A percentile compares a stretch with the other conserved stretches of the same genome.
Conservation (phyloP, 1,284 basidiomycete genomes). For the Apiotrichum sp. region DNA sequence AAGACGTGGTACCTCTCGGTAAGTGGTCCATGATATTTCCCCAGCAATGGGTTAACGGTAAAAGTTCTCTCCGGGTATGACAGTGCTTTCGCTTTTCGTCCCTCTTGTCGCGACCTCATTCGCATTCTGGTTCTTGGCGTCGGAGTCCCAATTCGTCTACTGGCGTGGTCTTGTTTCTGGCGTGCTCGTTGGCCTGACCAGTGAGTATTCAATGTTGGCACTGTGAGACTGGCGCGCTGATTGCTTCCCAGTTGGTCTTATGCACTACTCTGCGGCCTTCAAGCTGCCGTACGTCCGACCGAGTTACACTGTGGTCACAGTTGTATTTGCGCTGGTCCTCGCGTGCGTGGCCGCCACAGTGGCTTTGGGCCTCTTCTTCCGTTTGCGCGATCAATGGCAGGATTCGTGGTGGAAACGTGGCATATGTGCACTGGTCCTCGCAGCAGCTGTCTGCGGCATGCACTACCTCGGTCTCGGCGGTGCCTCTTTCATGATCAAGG, state of each 20-base stretch:
- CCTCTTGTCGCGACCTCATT: slow-evolving; percentile 48
- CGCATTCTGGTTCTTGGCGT: slow-evolving; percentile 50
- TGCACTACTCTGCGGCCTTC: slow-evolving; percentile 52
- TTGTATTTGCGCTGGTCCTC: slow-evolving; percentile 49
- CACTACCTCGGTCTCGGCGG: slow-evolving; percentile 52
- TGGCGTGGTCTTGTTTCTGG: slow-evolving; percentile 52
- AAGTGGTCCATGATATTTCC: slow-evolving; percentile 8
- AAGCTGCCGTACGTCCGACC: slow-evolving; percentile 39
- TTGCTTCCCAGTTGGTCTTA: slow-evolving; percentile 35
- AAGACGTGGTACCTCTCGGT: slow-evolving; percentile 45
- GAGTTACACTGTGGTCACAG: slow-evolving; percentile 41
- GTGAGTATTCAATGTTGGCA: slow-evolving; percentile 51
- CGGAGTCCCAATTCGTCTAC: slow-evolving; percentile 43
- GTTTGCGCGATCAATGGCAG: slow-evolving; percentile 50
- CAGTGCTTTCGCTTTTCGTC: slow-evolving; percentile 50
- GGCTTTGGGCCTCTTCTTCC: slow-evolving; percentile 51
- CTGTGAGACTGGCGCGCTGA: too few relatives aligned
- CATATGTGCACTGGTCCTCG: slow-evolving; percentile 46
- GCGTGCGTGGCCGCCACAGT: slow-evolving; percentile 49
- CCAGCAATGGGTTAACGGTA: not conserved
- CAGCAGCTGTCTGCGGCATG: slow-evolving; percentile 51
- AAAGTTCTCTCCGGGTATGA: slow-evolving; percentile 50
- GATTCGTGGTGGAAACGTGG: slow-evolving; percentile 51
- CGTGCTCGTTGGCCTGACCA: slow-evolving; percentile 68
- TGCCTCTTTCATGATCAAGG: slow-evolving; percentile 45